Conservation (phyloP, 164 flowering plant genomes). For the Akebia trifoliata region DNA sequence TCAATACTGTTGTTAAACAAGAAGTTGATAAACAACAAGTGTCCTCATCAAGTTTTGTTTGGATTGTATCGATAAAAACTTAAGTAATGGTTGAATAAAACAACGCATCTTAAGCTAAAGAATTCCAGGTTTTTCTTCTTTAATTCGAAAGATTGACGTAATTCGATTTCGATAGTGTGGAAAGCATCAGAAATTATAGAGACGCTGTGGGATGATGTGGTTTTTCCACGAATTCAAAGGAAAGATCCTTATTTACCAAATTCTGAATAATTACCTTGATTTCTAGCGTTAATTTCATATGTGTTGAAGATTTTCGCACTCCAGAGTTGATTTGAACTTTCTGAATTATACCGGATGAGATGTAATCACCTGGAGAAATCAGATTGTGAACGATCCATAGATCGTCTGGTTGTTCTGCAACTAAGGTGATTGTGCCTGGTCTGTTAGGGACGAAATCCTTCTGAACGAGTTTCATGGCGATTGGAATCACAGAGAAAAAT, state of each 20-base stretch:
- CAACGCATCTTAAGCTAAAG: neutral
- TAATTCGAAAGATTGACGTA: neutral
- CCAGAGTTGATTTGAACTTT: constrained; percentile 1
- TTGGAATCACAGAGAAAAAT: too few relatives aligned
- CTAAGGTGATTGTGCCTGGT: constrained; percentile 5
- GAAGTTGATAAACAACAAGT: too few relatives aligned
- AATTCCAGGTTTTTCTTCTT: constrained; percentile 16
- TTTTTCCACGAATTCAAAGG: constrained; percentile 3
- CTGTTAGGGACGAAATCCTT: constrained; percentile 1
- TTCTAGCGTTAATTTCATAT: neutral
- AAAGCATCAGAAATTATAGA: neutral
- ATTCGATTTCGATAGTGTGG: constrained; percentile 9
- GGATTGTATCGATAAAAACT: too few relatives aligned
- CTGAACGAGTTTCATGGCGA: neutral
- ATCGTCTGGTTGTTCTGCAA: constrained; percentile 14
- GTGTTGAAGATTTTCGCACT: neutral
- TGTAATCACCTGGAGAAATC: constrained; percentile 4
- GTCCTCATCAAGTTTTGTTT: too few relatives aligned
- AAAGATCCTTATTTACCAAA: constrained; percentile 1
- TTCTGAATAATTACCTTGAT: constrained; percentile 5
- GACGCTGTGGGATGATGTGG: neutral
- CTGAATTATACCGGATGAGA: constrained; percentile 10
- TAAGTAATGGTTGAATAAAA: too few relatives aligned
- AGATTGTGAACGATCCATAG: constrained; percentile 13
- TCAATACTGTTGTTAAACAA: too few relatives aligned